Evolutionary conservation across 1,284 basidiomycete genomes (phyloP), one percentile per base, ranked within the genome.

Genomic region (Ganoderma leucocontextum): DNA sequence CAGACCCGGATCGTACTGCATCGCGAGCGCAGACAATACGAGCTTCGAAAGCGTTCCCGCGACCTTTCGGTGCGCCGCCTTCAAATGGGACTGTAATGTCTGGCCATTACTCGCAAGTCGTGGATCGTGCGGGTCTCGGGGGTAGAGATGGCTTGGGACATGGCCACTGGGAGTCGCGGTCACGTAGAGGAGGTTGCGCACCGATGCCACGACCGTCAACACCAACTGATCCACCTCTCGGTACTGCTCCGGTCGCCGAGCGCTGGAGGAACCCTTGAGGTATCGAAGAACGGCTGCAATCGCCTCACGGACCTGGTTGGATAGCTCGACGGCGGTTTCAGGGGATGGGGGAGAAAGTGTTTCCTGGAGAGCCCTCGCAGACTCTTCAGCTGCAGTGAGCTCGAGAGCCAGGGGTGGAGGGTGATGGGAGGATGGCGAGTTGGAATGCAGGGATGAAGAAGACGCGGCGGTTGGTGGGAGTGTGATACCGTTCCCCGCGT

Each of bases 1-100:
- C 2, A 87, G 84, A 22, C 87, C 88, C 0, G 90, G 90, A 75
- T 93, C 91, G 70, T 92, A 93, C 74, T 91, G 87, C 81, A 93
- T 89, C 0, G 92, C 92, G 59, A 92, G 86, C 33, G 91, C 90
- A 8, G 92, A 93, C 2, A 93, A 82, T 10, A 93, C 91, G 19
- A 93, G 81, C 75, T 93, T 89, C 10, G 92, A 94, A 22, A 93
- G 81, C 0, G 92, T 93, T 15, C 92, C 91, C 2, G 92, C 93
- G 36, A 94, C 91, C 74, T 92, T 92, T 52, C 91, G 84, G 69
- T 93, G 92, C 0, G 89, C 88, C 19, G 90, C 89, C 78, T 93
- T 93, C 44, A 93, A 81, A 67, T 81, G 80, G 1, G 76, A 72
- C 70, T 83, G 82, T 8, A 91, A 81, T 3, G 89, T 85, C 73